Conservation (phyloP, 139 green algal species). For the Eudorina sp. region DNA sequence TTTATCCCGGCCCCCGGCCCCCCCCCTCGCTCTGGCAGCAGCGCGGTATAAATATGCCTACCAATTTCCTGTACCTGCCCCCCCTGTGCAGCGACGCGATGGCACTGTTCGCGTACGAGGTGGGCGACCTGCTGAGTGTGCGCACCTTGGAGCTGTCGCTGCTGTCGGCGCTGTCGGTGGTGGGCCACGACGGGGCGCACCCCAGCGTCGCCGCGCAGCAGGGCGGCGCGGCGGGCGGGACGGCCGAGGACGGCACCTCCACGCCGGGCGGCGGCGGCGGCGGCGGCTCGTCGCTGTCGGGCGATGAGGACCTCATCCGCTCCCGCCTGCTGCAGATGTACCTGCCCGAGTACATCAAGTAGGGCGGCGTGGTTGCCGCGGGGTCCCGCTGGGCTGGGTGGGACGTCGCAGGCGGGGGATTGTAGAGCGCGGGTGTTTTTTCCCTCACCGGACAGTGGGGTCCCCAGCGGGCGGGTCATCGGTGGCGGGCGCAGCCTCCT, state of each 20-base stretch:
- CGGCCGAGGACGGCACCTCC: not conserved
- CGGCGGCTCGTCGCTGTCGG: slow-evolving; percentile 7
- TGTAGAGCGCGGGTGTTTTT: too few relatives aligned
- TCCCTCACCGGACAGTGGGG: too few relatives aligned
- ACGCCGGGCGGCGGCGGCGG: not conserved
- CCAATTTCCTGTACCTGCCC: not conserved
- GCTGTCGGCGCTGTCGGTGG: slow-evolving; percentile 68
- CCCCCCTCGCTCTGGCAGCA: too few relatives aligned
- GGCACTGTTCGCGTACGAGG: slow-evolving; percentile 72
- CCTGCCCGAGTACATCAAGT: slow-evolving; percentile 45
- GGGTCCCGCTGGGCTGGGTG: too few relatives aligned
- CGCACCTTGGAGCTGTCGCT: slow-evolving; percentile 73
- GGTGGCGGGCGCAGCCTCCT: too few relatives aligned
- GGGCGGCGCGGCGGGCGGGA: not conserved
- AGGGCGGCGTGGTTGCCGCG: not conserved
- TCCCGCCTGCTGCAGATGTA: slow-evolving; percentile 59
- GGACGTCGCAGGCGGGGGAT: too few relatives aligned
- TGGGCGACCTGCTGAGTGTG: slow-evolving; percentile 64
- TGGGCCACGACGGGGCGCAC: slow-evolving; percentile 40
- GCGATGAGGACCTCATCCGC: slow-evolving; percentile 47
- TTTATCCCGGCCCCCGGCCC: too few relatives aligned
- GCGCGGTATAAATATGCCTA: too few relatives aligned
- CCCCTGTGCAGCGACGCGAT: slow-evolving; percentile 62
- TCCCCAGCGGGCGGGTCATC: too few relatives aligned
- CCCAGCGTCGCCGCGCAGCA: not conserved